phyloP scores from a whole-genome alignment of 768 basidiomycete genomes.

The Rhodosporidiobolus odoratus region DNA sequence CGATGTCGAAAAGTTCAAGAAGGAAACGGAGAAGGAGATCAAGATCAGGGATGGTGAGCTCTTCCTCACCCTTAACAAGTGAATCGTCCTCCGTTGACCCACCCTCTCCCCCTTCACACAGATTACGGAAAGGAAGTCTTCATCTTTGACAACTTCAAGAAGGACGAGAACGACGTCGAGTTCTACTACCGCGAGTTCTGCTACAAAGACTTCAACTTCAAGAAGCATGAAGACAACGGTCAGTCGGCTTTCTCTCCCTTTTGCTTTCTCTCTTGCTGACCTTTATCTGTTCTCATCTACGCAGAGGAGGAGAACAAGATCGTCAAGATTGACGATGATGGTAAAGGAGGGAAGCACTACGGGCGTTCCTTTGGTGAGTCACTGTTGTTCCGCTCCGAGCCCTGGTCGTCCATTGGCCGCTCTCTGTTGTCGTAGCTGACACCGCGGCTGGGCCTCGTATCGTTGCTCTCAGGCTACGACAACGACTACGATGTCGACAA shows the following conservation, averaged over 20 bases:
- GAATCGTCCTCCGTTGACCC: background rate
- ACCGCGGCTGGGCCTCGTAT: background rate
- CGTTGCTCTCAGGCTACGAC: background rate
- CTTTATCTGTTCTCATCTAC: background rate
- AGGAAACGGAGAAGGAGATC: conserved; percentile 1
- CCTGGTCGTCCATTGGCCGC: too few relatives aligned
- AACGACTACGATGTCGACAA: too few relatives aligned
- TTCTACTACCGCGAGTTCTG: too few relatives aligned
- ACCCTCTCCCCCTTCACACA: background rate
- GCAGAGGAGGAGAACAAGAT: background rate
- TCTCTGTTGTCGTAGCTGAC: background rate
- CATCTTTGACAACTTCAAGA: background rate
- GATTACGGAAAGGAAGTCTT: background rate
- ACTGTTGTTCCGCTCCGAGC: background rate
- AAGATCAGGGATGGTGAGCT: background rate
- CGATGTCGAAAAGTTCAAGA: background rate
- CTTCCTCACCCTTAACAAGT: background rate
- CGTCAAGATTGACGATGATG: too few relatives aligned
- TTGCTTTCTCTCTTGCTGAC: too few relatives aligned
- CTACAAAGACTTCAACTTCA: conserved; percentile 3
- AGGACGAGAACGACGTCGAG: too few relatives aligned
- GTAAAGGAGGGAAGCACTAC: too few relatives aligned
- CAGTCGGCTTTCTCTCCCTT: too few relatives aligned
- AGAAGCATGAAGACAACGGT: background rate
- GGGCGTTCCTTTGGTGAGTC: background rate